Evolutionary conservation across 2,329 filamentous ascomycete species (phyloP).

Genomic region (Cryphonectria nitschkei): DNA sequence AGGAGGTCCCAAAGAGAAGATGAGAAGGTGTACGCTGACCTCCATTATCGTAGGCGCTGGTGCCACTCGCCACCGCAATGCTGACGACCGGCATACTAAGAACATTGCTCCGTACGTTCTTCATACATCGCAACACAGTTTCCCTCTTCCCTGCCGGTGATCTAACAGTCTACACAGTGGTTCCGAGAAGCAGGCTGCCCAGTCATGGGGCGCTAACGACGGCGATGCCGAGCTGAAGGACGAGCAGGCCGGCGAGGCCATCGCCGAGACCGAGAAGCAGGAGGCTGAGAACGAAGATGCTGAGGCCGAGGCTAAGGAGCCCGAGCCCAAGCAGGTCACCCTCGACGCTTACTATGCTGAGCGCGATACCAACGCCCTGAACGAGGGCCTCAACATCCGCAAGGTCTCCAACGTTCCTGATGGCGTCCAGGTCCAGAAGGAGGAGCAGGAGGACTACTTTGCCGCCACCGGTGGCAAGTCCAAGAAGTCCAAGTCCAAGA

Average conservation of each 20-base stretch:
- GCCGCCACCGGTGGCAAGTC: conserved; percentile 72
- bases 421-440: conserved; percentile 58
- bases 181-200: conserved; percentile 83
- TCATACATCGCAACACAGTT: not conserved
- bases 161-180: conserved; percentile 48
- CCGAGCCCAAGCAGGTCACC: conserved; percentile 87
- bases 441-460: conserved; percentile 77
- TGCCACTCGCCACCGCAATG: conserved; percentile 54
- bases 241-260: conserved; percentile 87
- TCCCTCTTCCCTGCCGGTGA: not conserved
- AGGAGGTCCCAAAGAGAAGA: not conserved
- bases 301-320: conserved; percentile 54
- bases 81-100: conserved; percentile 61
- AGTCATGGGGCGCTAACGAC: conserved; percentile 85
- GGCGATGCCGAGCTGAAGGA: conserved; percentile 86
- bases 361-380: conserved; percentile 74
- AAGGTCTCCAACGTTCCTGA: conserved; percentile 90
- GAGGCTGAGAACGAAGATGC: conserved; percentile 57
- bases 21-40: conserved; percentile 13
- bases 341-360: conserved; percentile 85
- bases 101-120: conserved; percentile 50
- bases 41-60: conserved; percentile 51
- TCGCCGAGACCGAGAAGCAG: conserved; percentile 84
- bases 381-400: conserved; percentile 71
- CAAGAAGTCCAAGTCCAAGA: conserved; percentile 84